These are phyloP conservation scores for Hymenoscyphus linearis DNA, from an alignment of 2,329 filamentous ascomycete species.

Conservation along the genomic window DNA sequence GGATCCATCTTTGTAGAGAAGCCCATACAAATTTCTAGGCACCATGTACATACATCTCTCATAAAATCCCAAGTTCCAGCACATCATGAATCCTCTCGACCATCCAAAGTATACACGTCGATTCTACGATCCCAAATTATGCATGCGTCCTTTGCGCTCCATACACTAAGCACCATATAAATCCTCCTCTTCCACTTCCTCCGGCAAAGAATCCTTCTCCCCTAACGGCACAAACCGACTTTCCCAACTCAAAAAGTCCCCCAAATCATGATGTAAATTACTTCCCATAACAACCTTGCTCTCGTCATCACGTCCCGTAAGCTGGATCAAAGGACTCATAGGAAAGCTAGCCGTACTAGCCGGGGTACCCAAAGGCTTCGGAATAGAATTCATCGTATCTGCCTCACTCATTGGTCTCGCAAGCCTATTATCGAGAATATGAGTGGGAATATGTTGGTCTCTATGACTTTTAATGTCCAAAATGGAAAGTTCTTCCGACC, in stretches of 20 bases:
- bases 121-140: background rate
- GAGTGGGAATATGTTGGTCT: no score
- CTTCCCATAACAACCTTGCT: background rate
- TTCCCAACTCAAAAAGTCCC: constrained; percentile 2
- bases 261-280: constrained; percentile 2
- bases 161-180: background rate
- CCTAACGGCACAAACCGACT: background rate
- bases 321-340: background rate
- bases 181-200: background rate
- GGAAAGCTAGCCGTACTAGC: background rate
- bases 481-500: background rate
- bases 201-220: background rate
- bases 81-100: no score
- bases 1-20: no score
- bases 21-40: no score
- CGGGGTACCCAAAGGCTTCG: background rate
- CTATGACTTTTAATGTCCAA: no score
- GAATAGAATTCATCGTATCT: background rate
- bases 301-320: background rate
- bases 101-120: no score
- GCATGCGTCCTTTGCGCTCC: background rate
- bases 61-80: no score
- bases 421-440: no score
- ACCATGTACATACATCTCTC: no score
- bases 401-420: no score